Evolutionary conservation across 495 filamentous ascomycete genomes (phyloP).

Genomic region (Aspergillus coremiiformis): DNA sequence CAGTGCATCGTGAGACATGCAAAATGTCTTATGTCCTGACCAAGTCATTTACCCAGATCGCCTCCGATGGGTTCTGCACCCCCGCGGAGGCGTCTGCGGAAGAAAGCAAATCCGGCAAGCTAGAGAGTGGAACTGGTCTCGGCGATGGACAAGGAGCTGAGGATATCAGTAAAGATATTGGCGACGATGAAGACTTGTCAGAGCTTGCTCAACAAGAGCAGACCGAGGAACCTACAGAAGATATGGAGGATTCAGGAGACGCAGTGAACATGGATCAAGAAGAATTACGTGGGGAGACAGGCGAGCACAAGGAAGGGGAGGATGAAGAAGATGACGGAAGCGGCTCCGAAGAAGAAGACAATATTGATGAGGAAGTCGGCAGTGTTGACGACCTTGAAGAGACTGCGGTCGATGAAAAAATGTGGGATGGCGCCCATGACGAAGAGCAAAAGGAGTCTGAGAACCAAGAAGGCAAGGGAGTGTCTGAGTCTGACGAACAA

Average conservation of each 20-base stretch:
- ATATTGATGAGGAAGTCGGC: conserved; percentile 81
- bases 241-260: conserved; percentile 63
- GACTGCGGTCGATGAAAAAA: conserved; percentile 88
- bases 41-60: conserved; percentile 66
- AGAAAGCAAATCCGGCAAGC: conserved; percentile 58
- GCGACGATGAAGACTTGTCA: conserved; percentile 84
- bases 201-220: conserved; percentile 80
- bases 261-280: conserved; percentile 94
- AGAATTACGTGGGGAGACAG: conserved; percentile 52
- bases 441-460: conserved; percentile 77
- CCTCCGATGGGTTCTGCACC: conserved; percentile 81
- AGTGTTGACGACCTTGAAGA: conserved; percentile 85
- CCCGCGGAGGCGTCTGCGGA: conserved; percentile 70
- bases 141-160: conserved; percentile 91
- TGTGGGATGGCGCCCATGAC: conserved; percentile 84
- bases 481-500: conserved; percentile 56
- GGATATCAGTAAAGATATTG: conserved; percentile 95
- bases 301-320: conserved; percentile 56
- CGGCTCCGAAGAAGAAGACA: conserved; percentile 51
- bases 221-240: conserved; percentile 52
- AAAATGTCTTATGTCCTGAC: conserved; percentile 67
- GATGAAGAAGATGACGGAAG: conserved; percentile 58
- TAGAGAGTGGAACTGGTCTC: conserved; percentile 92
- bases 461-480: conserved; percentile 61
- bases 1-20: conserved; percentile 59